These are phyloP conservation scores for Babesia bovis DNA, from an alignment of 169 alveolate genomes.

Conservation along the genomic window DNA sequence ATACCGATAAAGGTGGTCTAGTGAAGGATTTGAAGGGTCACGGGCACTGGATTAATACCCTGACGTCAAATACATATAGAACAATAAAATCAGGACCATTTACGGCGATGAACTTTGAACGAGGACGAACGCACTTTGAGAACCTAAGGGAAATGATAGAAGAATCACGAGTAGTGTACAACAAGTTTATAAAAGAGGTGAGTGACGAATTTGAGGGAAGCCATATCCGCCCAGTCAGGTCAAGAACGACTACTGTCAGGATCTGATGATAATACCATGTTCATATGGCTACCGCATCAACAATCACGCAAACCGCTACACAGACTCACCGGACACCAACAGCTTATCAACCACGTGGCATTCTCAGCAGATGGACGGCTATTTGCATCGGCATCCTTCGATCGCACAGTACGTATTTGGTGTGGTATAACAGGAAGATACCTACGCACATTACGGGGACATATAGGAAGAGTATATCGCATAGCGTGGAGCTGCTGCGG, in stretches of 20 bases:
- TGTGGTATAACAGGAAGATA: conserved; percentile 90
- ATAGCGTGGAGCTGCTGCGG: conserved; percentile 97
- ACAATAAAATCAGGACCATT: conserved; percentile 89
- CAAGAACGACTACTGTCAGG: conserved; percentile 96
- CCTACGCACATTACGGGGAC: conserved; percentile 94
- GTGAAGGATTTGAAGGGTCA: conserved; percentile 84
- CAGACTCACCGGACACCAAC: conserved; percentile 97
- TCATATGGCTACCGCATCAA: conserved; percentile 89
- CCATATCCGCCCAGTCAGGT: conserved; percentile 72
- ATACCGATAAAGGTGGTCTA: conserved; percentile 70
- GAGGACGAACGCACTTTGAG: conserved; percentile 34
- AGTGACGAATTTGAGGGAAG: conserved; percentile 22
- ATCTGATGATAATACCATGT: conserved; percentile 96
- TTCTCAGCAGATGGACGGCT: conserved; percentile 97
- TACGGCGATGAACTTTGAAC: conserved; percentile 70
- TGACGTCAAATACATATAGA: conserved; percentile 92
- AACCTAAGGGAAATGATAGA: conserved; percentile 42
- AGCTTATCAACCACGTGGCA: conserved; percentile 91
- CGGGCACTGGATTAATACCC: conserved; percentile 98
- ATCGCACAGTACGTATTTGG: conserved; percentile 91
- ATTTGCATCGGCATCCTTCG: conserved; percentile 98
- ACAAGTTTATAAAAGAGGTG: conserved; percentile 55
- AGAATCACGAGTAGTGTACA: conserved; percentile 49
- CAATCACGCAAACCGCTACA: conserved; percentile 72
- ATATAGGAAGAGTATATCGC: conserved; percentile 96